A percentile compares a stretch with the other conserved stretches of the same genome.
phyloP scores from a whole-genome alignment of 2,329 filamentous ascomycete species.

The Ophiostoma himal-ulmi region DNA sequence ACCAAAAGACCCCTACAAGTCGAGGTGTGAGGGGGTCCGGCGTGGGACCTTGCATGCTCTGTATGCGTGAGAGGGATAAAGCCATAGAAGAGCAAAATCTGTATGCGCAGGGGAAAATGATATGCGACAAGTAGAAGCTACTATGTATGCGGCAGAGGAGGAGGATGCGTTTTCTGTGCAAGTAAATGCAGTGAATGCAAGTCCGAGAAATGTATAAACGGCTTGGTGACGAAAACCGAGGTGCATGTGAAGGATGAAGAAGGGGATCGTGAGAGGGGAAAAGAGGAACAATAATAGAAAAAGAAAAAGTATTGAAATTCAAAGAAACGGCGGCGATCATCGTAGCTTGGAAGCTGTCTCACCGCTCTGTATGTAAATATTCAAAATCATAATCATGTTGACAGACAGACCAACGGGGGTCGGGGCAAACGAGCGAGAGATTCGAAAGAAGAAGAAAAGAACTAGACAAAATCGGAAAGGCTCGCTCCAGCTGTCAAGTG shows the following conservation, averaged over 20 bases:
- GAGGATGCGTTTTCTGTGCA: background rate
- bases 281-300: slow-evolving; percentile 5
- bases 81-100: background rate
- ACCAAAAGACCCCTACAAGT: background rate
- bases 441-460: background rate
- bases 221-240: background rate
- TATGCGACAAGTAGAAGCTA: background rate
- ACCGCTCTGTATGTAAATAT: background rate
- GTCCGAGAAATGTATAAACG: background rate
- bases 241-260: background rate
- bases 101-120: background rate
- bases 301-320: background rate
- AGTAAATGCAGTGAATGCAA: background rate
- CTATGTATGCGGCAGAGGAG: background rate
- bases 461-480: background rate
- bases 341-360: slow-evolving; percentile 1
- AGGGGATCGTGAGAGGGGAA: background rate
- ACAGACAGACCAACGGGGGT: background rate
- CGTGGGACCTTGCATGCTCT: slow-evolving; percentile 16
- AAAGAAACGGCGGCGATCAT: background rate
- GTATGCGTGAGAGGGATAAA: slow-evolving; percentile 4
- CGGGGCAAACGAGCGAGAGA: background rate
- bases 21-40: slow-evolving; percentile 4
- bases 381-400: background rate
- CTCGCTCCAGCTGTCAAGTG: slow-evolving; percentile 1